Percentiles rank a stretch among this genome's conserved stretches.
These are phyloP conservation scores for Diaporthe australafricana DNA, from an alignment of 2,329 filamentous ascomycete genomes.

Conservation along the genomic window DNA sequence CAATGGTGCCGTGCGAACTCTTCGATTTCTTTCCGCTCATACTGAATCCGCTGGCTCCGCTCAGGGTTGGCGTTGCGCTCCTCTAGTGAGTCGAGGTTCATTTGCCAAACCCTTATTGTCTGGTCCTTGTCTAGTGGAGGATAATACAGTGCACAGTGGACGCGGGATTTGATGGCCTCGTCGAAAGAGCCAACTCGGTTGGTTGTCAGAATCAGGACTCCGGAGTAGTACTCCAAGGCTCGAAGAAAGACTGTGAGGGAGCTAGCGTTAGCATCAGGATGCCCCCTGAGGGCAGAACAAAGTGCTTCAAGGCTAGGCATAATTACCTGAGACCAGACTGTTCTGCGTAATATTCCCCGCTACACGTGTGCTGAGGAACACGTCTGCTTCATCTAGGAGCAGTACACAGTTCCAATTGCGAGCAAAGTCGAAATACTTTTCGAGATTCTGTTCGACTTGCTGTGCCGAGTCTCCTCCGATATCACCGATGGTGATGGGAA, in stretches of 20 bases:
- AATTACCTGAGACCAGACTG: background rate
- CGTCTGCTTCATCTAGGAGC: constrained; percentile 10
- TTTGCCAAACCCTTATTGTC: background rate
- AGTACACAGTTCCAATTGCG: background rate
- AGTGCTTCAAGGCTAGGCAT: no score
- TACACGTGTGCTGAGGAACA: background rate
- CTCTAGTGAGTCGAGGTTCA: constrained; percentile 2
- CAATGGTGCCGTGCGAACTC: background rate
- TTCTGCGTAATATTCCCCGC: background rate
- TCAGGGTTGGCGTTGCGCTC: background rate
- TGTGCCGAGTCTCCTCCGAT: background rate
- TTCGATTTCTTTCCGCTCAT: background rate
- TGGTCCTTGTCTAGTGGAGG: background rate
- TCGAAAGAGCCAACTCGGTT: constrained; percentile 30
- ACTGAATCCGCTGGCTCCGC: background rate
- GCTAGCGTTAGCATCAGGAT: background rate
- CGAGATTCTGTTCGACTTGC: constrained; percentile 5
- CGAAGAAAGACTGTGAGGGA: constrained; percentile 14
- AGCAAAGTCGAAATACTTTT: background rate
- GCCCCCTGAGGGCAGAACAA: background rate
- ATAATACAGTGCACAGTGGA: constrained; percentile 17
- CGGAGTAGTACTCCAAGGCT: constrained; percentile 30
- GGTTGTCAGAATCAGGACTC: constrained; percentile 32
- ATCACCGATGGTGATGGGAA: background rate
- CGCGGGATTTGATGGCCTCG: constrained; percentile 28